Base-by-base conservation (phyloP, 352 stramenopile genomes). In the Blastocystis sp. region DNA sequence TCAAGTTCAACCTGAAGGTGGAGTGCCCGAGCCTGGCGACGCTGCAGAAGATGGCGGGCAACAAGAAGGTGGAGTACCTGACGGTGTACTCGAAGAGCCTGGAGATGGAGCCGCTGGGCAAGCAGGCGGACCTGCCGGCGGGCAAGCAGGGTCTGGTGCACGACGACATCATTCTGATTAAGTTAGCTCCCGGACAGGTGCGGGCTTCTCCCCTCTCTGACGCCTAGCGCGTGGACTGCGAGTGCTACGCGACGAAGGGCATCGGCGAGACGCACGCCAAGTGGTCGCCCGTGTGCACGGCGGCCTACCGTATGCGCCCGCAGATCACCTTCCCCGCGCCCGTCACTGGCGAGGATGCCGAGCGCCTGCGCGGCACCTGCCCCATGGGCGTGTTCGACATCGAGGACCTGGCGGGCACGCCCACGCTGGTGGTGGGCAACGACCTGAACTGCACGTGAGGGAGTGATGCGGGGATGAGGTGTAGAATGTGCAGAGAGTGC, bases 401-500 rank as follows among this genome's bases (percentile, higher is more conserved):
- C 48, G 89, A 90, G 41, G 89, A 89, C 59, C 19, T 89, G 2
- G 64, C 43, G 14, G 60, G 53, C 45, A 53, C 60, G 41, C n/a
- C 52, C 5, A 86, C 64, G 48, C 52, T 76, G 40, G 28, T 19
- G 23, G 76, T 86, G 34, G 61, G 21, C 21, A 19, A 17, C 28
- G 64, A 86, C 43, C 48, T 86, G 76, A 86, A 86, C 45, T 86
- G 76, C 76, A 76, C 76, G 76, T 86, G 60, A 62, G 61, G 17
- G 21, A 21, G 5, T 14, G 10, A 23, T 2, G 17, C 21, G 41
- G 38, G 34, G 0, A 23, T 61, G 23, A 60, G 64, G 34, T 28
- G 28, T 43, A 91, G 70, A 67, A 91, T 91, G 88, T 91, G 82
- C 66, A 53, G 90, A 52, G 90, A 91, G 70, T 91, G 79, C 45